These are phyloP conservation scores for Podaxis sp. DNA, from an alignment of 768 basidiomycete species.

Conservation along the genomic window DNA sequence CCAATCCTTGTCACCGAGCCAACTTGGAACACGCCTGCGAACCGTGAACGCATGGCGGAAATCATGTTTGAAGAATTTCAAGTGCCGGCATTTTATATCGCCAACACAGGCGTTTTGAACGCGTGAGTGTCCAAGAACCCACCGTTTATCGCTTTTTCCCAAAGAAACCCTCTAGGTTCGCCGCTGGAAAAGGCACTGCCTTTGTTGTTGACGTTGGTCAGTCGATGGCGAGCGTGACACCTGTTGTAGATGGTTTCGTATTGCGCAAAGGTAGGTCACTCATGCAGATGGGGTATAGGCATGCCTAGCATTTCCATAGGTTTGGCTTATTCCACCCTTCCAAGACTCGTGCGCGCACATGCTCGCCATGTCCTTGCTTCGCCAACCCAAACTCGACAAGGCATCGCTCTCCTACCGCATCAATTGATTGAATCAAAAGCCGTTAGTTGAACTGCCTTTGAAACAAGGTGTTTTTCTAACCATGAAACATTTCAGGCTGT, in stretches of 20 bases:
- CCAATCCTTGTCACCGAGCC: conserved; percentile 93
- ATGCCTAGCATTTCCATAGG: conserved; percentile 40
- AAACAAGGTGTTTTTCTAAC: conserved; percentile 2
- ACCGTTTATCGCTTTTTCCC: background rate
- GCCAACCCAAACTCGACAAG: conserved; percentile 43
- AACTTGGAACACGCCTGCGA: conserved; percentile 92
- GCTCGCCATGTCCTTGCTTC: conserved; percentile 62
- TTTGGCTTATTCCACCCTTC: conserved; percentile 68
- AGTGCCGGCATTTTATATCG: conserved; percentile 94
- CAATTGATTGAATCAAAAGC: conserved; percentile 85
- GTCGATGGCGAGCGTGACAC: conserved; percentile 84
- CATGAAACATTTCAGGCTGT: conserved; percentile 50
- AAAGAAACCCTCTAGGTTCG: conserved; percentile 56
- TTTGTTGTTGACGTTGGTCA: conserved; percentile 94
- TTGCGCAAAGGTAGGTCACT: conserved; percentile 74
- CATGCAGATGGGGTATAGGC: background rate
- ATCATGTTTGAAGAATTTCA: conserved; percentile 97
- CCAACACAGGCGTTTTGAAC: conserved; percentile 90
- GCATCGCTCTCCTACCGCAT: conserved; percentile 74
- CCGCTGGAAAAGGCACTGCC: conserved; percentile 96
- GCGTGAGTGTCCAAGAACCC: conserved; percentile 51
- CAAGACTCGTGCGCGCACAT: conserved; percentile 77
- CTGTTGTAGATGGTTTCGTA: conserved; percentile 97
- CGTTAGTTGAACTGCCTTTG: conserved; percentile 30
- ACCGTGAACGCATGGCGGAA: conserved; percentile 92